Evolutionary conservation across 768 basidiomycete genomes (phyloP).

Genomic region (Amanita rimosa): DNA sequence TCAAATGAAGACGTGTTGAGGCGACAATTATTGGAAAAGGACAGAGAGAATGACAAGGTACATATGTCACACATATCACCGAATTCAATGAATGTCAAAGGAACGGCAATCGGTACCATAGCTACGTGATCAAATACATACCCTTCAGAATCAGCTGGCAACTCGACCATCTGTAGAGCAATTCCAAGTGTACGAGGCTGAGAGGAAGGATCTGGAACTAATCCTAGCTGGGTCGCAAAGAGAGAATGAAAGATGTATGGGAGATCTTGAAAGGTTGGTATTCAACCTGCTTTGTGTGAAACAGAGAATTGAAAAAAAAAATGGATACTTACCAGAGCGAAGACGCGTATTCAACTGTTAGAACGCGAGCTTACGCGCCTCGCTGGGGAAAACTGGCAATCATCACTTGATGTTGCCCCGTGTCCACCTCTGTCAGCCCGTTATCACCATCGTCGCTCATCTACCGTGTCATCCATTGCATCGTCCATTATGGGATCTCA

Average conservation of each 20-base stretch:
- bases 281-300: neutral
- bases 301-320: neutral
- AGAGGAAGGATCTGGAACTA: slow-evolving; percentile 66
- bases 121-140: slow-evolving; percentile 52
- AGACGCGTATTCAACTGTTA: slow-evolving; percentile 63
- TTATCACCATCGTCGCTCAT: slow-evolving; percentile 1
- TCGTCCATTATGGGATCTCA: slow-evolving; percentile 5
- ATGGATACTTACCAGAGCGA: slow-evolving; percentile 27
- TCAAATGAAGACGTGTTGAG: slow-evolving; percentile 50
- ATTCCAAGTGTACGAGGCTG: slow-evolving; percentile 56
- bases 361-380: slow-evolving; percentile 62
- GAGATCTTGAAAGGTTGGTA: slow-evolving; percentile 52
- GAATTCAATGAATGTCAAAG: too few species aligned
- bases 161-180: slow-evolving; percentile 58
- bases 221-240: slow-evolving; percentile 71
- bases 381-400: slow-evolving; percentile 74
- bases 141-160: slow-evolving; percentile 54
- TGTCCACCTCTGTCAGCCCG: neutral
- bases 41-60: slow-evolving; percentile 63
- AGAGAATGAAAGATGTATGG: slow-evolving; percentile 81
- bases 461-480: slow-evolving; percentile 5
- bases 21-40: slow-evolving; percentile 53
- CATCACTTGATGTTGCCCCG: slow-evolving; percentile 8
- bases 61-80: too few species aligned
- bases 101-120: too few species aligned